Percentiles rank a stretch among this genome's conserved stretches.
Conservation (phyloP, 2,329 filamentous ascomycete species). For the Pseudogymnoascus sp. region DNA sequence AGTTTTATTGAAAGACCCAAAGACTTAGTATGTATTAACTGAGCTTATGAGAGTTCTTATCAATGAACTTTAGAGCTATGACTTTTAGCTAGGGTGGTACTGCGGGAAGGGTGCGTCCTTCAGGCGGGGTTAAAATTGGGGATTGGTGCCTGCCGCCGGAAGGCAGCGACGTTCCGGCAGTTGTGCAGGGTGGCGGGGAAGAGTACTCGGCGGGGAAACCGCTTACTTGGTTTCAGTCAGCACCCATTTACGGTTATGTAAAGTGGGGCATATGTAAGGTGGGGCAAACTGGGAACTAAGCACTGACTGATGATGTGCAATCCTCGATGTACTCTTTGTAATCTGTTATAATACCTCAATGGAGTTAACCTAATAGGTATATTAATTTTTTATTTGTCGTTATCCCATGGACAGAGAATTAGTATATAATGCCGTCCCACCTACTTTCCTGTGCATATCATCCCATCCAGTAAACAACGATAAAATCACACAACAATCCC, state of each 20-base stretch:
- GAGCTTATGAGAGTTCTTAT: background rate
- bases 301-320: background rate
- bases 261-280: background rate
- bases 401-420: background rate
- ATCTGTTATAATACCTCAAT: background rate
- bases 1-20: background rate
- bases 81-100: background rate
- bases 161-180: background rate
- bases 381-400: background rate
- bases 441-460: background rate
- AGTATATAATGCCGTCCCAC: background rate
- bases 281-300: background rate
- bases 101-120: background rate
- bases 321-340: background rate
- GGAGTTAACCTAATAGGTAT: background rate
- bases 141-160: background rate
- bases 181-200: background rate
- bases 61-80: background rate
- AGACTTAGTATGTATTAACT: background rate
- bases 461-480: background rate
- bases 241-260: background rate
- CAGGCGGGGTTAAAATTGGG: background rate
- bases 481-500: background rate
- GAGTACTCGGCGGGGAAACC: background rate
- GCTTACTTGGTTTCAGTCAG: background rate